Base-by-base conservation (phyloP, 192 early-diverging fungal genomes). In the Entomortierella chlamydospora region DNA sequence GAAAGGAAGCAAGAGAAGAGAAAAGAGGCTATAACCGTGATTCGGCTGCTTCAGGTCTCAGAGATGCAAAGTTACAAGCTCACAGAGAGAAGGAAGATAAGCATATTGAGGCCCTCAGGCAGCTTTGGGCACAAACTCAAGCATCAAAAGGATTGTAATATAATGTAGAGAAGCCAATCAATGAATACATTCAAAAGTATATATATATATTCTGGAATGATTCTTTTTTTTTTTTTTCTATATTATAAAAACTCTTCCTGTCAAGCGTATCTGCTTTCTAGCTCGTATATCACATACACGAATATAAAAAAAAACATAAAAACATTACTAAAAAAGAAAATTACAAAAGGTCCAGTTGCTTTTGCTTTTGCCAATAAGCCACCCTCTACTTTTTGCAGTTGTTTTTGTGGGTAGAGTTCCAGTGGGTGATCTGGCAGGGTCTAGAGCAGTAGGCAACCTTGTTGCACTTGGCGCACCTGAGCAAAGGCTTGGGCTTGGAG, bases 351-450 rank as follows among this genome's bases (percentile, higher is more conserved):
- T n/a, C n/a, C n/a, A n/a, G n/a, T n/a, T n/a, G n/a, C n/a, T n/a
- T n/a, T n/a, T n/a, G n/a, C n/a, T n/a, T n/a, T n/a, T n/a, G n/a
- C n/a, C n/a, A n/a, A n/a, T n/a, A 47, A 47, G 45, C 45, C 10
- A 10, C 34, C 39, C 39, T 79, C 39, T 81, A 81, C 70, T 81
- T 81, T 63, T 70, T 81, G 80, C 86, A 87, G 31, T 15, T 54
- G 68, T 82, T 72, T 68, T 84, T 87, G 78, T 87, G 86, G 60
- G 72, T 76, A 34, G 81, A 53, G 63, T 84, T 84, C 72, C 83
- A 90, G 73, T 90, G 83, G n/a, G 65, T 54, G 50, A 84, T 87
- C 59, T 90, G 88, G 64, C 88, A 90, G 26, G 87, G 87, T 72
- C 84, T 74, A 34, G 84, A 85, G 63, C 88, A 90, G 72, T 90